Conservation (phyloP, 176 grass and related monocot species). For the Aegilops umbellulata region DNA sequence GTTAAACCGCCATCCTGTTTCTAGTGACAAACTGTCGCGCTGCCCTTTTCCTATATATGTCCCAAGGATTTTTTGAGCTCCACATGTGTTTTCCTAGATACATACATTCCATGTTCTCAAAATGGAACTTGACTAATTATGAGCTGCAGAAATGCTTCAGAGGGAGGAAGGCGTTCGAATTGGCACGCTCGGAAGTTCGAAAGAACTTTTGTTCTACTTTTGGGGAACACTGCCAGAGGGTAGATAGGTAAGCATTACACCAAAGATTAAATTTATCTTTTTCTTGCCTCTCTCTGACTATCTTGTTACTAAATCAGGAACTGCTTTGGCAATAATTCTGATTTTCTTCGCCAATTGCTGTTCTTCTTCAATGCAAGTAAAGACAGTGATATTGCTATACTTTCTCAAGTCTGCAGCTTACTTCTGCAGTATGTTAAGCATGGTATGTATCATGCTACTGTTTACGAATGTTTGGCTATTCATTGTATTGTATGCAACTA, state of each 20-base stretch:
- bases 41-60: not conserved
- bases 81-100: not conserved
- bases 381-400: slow-evolving; percentile 61
- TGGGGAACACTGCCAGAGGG: slow-evolving; percentile 65
- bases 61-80: not conserved
- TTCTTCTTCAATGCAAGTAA: slow-evolving; percentile 91
- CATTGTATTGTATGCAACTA: not conserved
- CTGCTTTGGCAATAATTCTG: slow-evolving; percentile 60
- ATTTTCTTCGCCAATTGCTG: slow-evolving; percentile 90
- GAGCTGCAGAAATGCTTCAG: slow-evolving; percentile 98
- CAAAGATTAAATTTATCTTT: slow-evolving; percentile 3
- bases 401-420: slow-evolving; percentile 66
- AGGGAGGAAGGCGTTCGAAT: slow-evolving; percentile 75
- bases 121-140: slow-evolving; percentile 68
- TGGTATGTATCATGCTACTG: slow-evolving; percentile 37
- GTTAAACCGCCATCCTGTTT: not conserved
- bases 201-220: slow-evolving; percentile 71
- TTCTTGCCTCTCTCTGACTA: slow-evolving; percentile 34
- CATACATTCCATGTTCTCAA: slow-evolving; percentile 6
- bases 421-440: slow-evolving; percentile 66
- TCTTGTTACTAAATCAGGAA: slow-evolving; percentile 58
- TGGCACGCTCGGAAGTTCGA: slow-evolving; percentile 53
- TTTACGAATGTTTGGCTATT: not conserved
- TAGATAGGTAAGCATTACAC: slow-evolving; percentile 59
- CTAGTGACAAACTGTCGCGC: not conserved